Evolutionary conservation across 768 basidiomycete genomes (phyloP).

Genomic region (Tricholoma saponaceum): DNA sequence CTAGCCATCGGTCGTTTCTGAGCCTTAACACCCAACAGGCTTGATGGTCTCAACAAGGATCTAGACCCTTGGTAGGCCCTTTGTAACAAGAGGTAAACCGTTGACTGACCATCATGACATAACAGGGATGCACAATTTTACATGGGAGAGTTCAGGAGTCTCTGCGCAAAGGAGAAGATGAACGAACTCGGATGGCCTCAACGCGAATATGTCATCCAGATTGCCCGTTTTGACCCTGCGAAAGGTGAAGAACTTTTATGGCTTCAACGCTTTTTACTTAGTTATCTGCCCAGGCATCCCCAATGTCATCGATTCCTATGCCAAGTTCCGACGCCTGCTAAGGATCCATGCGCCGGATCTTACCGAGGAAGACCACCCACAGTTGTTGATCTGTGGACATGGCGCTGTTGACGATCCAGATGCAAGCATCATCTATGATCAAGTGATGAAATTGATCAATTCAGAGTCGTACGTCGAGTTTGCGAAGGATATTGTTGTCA

Average conservation of each 20-base stretch:
- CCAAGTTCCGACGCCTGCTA: constrained; percentile 72
- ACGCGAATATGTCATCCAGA: constrained; percentile 84
- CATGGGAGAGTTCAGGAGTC: constrained; percentile 81
- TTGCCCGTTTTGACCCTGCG: constrained; percentile 93
- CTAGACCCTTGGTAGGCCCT: constrained; percentile 51
- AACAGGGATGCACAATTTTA: constrained; percentile 75
- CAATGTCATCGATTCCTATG: constrained; percentile 83
- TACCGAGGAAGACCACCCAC: constrained; percentile 54
- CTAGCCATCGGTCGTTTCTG: background rate
- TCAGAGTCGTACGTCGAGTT: constrained; percentile 49
- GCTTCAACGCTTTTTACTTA: background rate
- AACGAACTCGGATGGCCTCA: constrained; percentile 70
- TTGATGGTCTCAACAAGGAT: constrained; percentile 94
- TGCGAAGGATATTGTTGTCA: constrained; percentile 66
- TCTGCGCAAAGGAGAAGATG: constrained; percentile 82
- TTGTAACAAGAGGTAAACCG: background rate
- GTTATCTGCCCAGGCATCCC: constrained; percentile 59
- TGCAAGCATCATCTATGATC: constrained; percentile 87
- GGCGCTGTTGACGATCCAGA: constrained; percentile 95
- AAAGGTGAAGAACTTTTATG: constrained; percentile 26
- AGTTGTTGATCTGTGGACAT: constrained; percentile 83
- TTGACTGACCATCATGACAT: background rate
- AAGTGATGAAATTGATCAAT: constrained; percentile 59
- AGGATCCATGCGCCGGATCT: constrained; percentile 37
- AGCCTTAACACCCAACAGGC: constrained; percentile 36